These are phyloP conservation scores for Scutellaria barbata DNA, from an alignment of 257 asterid species.

Conservation along the genomic window DNA sequence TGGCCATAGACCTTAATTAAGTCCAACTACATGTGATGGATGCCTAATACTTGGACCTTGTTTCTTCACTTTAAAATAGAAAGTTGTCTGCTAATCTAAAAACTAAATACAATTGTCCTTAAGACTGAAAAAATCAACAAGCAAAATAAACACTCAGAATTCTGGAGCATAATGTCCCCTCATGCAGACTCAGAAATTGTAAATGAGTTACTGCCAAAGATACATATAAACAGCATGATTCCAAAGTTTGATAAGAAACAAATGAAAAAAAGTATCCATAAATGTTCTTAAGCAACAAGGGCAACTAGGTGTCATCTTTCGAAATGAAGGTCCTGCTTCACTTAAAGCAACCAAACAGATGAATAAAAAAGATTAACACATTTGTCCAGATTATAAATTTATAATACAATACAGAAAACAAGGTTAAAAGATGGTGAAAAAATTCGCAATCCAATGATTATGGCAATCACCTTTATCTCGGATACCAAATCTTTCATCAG, in stretches of 20 bases:
- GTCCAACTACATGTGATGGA: conserved; percentile 18
- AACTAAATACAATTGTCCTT: not conserved
- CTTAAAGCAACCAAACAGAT: conserved; percentile 10
- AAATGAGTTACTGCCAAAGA: conserved; percentile 23
- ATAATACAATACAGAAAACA: conserved; percentile 7
- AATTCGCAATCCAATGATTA: not conserved
- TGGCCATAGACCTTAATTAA: conserved; percentile 4
- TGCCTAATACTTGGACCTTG: conserved; percentile 10
- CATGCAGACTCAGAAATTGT: not conserved
- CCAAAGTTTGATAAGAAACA: conserved; percentile 18
- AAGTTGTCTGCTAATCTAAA: conserved; percentile 21
- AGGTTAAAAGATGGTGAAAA: conserved; percentile 24
- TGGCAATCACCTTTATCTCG: conserved; percentile 64
- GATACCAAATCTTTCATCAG: conserved; percentile 68
- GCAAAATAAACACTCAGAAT: not conserved
- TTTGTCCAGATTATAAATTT: conserved; percentile 25
- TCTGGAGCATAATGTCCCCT: conserved; percentile 28
- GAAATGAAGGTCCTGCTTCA: not conserved
- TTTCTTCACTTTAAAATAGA: conserved; percentile 20
- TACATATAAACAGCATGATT: not conserved
- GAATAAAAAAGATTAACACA: not conserved
- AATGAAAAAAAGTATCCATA: conserved; percentile 11
- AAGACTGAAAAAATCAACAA: conserved; percentile 12
- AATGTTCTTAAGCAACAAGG: conserved; percentile 9
- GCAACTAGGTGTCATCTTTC: conserved; percentile 9